Evolutionary conservation across 352 stramenopile genomes (phyloP), one percentile per base, ranked within the genome.

Genomic region (Pythium apleroticum): DNA sequence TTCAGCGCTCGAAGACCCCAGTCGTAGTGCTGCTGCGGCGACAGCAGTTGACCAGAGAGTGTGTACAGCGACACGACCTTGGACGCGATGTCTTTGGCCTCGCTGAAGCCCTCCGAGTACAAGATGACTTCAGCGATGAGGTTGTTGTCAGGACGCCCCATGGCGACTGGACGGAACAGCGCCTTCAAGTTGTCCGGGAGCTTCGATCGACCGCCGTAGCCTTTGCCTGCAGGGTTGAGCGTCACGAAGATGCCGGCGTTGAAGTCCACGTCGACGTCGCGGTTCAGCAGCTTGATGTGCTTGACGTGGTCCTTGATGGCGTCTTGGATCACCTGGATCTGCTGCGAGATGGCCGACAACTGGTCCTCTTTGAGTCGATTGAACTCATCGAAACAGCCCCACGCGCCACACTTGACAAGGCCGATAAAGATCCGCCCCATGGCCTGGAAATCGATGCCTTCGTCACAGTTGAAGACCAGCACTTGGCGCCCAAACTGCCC

Each of bases 381-480:
- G 62, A 97, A 97, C 59, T 97, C 90, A 55, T 97, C 90, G 59
- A 97, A 97, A 68, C 90, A 97, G 52, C 90, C 90, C 90, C 90
- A 97, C 14, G 87, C 90, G 27, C 91, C 91, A 54, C 77, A 95
- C 68, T 96, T 93, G 27, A 97, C 84, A 10, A 97, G 72, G 11
- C 91, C 91, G 24, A 90, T 92, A 65, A 97, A 97, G 52, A 97
- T 97, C 17, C 89, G 71, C 7, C 89, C 88, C 86, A 97, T 97
- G 49, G 67, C 78, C 53, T 90, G 76, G 55, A 90, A 95, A 64
- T 97, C 90, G 58, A 97, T 92, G 25, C 82, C 87, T 78, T 97
- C 90, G 74, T 95, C 88, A 63, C 89, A 97, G 60, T 95, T 95
- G 62, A 95, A 93, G 14, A 96, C 81, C 12, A 95, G 65, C 24